Evolutionary conservation across 1,139 yeast species (phyloP), one percentile per base, ranked within the genome.

Genomic region (Kurtzmaniella quercitrusa): DNA sequence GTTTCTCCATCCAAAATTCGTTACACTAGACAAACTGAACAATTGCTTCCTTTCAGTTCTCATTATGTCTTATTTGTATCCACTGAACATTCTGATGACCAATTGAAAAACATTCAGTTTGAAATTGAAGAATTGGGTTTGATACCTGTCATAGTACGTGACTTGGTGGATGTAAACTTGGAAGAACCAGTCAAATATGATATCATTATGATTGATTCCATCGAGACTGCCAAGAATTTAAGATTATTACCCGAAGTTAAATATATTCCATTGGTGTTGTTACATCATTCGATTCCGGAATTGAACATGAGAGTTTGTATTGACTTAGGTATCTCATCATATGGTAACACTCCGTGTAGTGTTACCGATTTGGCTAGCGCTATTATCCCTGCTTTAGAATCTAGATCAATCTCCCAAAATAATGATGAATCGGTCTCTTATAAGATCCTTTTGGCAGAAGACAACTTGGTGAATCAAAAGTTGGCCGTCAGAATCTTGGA

Each of bases 301-400:
- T 78, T 87, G 56, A 86, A 85, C 58, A 82, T 88, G 81, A 80
- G 90, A 59, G 73, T 81, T 21, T 88, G 95, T 62, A 75, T 88
- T 43, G 95, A 88, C 59, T 70, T 88, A 54, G 96, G 96, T 56
- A 87, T 88, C 46, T 84, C 93, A 5, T 84, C 94, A 0, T 87
- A 86, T 58, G 95, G 95, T 44, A 88, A 86, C 56, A 85, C 94
- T 0, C 95, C 95, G 34, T 86, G 95, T 56, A 78, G 91, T 0
- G 81, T 83, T 4, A 80, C 85, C 40, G 95, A 88, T 59, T 72
- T 88, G 53, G 94, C 93, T 2, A 84, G 88, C 48, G 88, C 89
- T 15, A 72, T 88, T 52, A 79, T 88, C 41, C 95, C 95, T 1
- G 95, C 95, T 0, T 66, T 88, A 45, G 95, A 88, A 58, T 80